Base-by-base conservation (phyloP, 2,329 filamentous ascomycete species). In the Aspergillus ruber region DNA sequence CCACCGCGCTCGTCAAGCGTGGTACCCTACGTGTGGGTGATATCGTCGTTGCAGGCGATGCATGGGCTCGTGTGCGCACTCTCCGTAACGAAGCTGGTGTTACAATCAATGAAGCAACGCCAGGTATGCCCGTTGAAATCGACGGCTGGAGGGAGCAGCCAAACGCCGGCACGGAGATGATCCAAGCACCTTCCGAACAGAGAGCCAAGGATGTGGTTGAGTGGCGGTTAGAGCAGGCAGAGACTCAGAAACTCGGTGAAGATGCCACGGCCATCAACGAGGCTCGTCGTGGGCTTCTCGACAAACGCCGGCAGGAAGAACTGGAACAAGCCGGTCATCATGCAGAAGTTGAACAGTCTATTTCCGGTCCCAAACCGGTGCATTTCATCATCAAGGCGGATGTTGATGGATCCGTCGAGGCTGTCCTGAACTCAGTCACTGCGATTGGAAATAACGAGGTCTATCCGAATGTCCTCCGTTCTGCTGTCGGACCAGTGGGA, bases 71-170 rank as follows among this genome's bases (percentile, higher is more conserved):
- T 55, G 83, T 98, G n/a, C 84, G 90, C 25, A 81, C 81, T 29
- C 75, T 98, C 18, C 83, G 84, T 21, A 95, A 96, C 62, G 91
- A 97, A 72, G 85, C 85, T 4, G 91, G 93, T 17, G 70, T 78
- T 2, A 76, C 83, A 10, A 73, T 97, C 13, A 57, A 74, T 1
- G 83, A 89, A 66, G 90, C 89, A 12, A 82, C 84, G 0, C 94
- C 93, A 0, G 93, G 93, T 32, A 93, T 85, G 23, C 90, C 94
- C 0, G 87, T 95, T 3, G 89, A 97, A 67, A 82, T 98, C 17
- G 83, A 96, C 52, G 93, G 93, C n/a, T 98, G 93, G 93, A 84
- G 84, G 58, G 86, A 89, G 32, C 84, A 89, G 55, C 91, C 93
- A 1, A 78, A 80, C 20, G 91, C 93, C 1, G 94, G 94, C 43